These are phyloP conservation scores for Cryphonectria parasitica DNA, from an alignment of 2,329 filamentous ascomycete genomes.

Conservation along the genomic window DNA sequence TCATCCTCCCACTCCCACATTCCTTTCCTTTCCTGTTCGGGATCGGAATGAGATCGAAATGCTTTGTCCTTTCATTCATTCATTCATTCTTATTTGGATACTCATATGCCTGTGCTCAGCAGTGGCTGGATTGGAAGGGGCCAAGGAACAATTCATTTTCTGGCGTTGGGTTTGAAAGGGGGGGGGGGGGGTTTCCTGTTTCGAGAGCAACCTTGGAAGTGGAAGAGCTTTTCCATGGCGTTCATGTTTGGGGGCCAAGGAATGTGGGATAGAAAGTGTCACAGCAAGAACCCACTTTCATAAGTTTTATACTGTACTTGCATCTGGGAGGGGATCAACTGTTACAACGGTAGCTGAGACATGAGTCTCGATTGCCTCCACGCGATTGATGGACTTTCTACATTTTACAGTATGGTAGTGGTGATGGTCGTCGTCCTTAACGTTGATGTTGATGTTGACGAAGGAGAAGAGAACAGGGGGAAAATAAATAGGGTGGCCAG, in stretches of 20 bases:
- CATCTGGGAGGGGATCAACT: too few species aligned
- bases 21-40: slow-evolving; percentile 5
- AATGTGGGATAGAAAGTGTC: not conserved
- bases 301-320: not conserved
- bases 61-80: too few species aligned
- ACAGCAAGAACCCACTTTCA: not conserved
- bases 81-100: too few species aligned
- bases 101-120: not conserved
- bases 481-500: not conserved
- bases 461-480: not conserved
- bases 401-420: not conserved
- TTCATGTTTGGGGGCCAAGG: not conserved
- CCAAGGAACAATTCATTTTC: not conserved
- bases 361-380: too few species aligned
- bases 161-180: not conserved
- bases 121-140: not conserved
- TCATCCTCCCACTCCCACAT: not conserved
- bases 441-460: not conserved
- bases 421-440: not conserved
- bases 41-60: too few species aligned
- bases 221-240: not conserved
- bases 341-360: too few species aligned
- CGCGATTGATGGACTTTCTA: too few species aligned
- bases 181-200: not conserved
- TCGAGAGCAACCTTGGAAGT: not conserved